These are phyloP conservation scores for Waltiozyma sp. DNA, from an alignment of 1,139 yeast genomes.

Conservation along the genomic window DNA sequence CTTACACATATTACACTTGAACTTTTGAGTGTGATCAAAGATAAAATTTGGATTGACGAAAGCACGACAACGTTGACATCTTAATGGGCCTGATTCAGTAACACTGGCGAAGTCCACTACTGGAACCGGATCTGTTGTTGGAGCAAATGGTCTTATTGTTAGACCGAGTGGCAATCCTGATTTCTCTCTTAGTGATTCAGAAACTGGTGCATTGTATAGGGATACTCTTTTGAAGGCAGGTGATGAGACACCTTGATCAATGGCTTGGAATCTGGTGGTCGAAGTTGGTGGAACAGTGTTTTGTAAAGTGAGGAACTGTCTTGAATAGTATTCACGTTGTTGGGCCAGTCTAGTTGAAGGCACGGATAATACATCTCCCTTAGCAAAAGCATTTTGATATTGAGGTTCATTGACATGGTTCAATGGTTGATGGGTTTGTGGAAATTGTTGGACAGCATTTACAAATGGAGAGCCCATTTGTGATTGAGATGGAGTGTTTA, in stretches of 20 bases:
- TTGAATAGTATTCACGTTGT: constrained; percentile 11
- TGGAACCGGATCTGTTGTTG: constrained; percentile 46
- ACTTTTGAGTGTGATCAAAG: constrained; percentile 50
- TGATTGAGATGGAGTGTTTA: background rate
- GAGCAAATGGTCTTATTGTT: constrained; percentile 78
- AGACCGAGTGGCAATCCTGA: constrained; percentile 77
- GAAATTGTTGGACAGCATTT: background rate
- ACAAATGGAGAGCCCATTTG: background rate
- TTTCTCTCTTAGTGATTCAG: constrained; percentile 57
- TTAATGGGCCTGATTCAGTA: constrained; percentile 51
- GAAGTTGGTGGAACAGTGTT: constrained; percentile 48
- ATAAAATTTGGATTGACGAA: constrained; percentile 80
- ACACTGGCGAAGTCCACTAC: constrained; percentile 47
- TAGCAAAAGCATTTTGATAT: constrained; percentile 1
- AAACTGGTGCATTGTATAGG: constrained; percentile 75
- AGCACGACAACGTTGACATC: constrained; percentile 87
- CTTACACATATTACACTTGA: constrained; percentile 82
- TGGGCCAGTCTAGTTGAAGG: constrained; percentile 10
- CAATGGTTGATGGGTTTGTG: constrained; percentile 1
- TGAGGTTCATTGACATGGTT: constrained; percentile 1
- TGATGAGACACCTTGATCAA: constrained; percentile 78
- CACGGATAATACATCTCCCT: constrained; percentile 11
- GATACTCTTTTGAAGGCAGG: constrained; percentile 73
- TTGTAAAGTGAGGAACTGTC: constrained; percentile 13
- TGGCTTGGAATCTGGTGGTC: constrained; percentile 58